Conservation (phyloP, 257 asterid genomes). For the Henckelia pumila region DNA sequence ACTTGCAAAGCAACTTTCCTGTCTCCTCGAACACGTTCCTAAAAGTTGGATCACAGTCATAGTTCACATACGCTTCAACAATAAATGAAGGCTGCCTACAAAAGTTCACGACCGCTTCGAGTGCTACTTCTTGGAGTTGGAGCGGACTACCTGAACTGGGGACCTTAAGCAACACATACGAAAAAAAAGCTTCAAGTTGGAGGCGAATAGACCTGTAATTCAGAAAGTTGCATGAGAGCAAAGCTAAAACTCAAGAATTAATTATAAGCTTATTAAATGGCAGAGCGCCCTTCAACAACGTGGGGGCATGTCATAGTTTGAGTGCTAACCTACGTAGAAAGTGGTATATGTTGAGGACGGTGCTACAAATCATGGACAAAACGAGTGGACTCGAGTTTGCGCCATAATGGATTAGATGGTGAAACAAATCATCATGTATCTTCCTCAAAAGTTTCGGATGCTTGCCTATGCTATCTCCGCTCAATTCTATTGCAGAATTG, state of each 20-base stretch:
- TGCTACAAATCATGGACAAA: slow-evolving; percentile 85
- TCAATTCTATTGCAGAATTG: slow-evolving; percentile 75
- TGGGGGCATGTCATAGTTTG: neutral
- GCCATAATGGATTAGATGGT: slow-evolving; percentile 83
- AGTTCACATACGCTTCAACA: slow-evolving; percentile 70
- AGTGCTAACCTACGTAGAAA: slow-evolving; percentile 64
- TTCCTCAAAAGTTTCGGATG: slow-evolving; percentile 87
- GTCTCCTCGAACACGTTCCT: slow-evolving; percentile 75
- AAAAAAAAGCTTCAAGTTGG: slow-evolving; percentile 81
- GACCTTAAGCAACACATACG: slow-evolving; percentile 60
- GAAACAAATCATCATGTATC: slow-evolving; percentile 88
- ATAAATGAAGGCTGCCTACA: slow-evolving; percentile 76
- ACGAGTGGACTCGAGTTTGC: slow-evolving; percentile 65
- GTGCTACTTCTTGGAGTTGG: slow-evolving; percentile 81
- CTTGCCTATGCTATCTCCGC: slow-evolving; percentile 85
- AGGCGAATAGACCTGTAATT: slow-evolving; percentile 69
- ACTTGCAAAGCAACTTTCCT: slow-evolving; percentile 69
- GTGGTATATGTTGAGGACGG: slow-evolving; percentile 76
- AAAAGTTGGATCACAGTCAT: slow-evolving; percentile 79
- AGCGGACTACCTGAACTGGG: slow-evolving; percentile 41
- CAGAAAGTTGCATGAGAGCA: neutral
- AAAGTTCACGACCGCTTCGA: slow-evolving; percentile 78
- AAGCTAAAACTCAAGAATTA: neutral
- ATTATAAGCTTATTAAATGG: neutral
- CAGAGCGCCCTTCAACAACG: too few species aligned